Base-by-base conservation (phyloP, 1,139 yeast genomes). In the Debaryomycetaceae sp. region DNA sequence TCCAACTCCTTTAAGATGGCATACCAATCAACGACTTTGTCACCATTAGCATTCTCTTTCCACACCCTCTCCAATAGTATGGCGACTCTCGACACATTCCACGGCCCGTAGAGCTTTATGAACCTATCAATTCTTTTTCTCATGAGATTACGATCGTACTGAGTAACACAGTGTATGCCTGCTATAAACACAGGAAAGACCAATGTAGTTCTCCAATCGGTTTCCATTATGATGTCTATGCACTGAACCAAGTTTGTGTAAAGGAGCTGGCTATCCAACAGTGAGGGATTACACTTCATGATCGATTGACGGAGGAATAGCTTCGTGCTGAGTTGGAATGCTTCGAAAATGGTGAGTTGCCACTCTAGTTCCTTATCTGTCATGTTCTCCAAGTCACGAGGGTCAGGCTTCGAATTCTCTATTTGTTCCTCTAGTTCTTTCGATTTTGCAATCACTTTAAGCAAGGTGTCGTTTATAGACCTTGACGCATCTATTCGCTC, bases 111-210 rank as follows among this genome's bases (percentile, higher is more conserved):
- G 22, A 86, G 66, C 39, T 74, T 68, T 50, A 82, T 79, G 54
- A 81, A 78, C 35, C 69, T 76, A 24, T 78, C 78, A 49, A 86
- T 77, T 47, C 87, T 68, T 20, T 57, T 60, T 41, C 70, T 61
- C 78, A 86, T 83, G 38, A 66, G 59, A 13, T 62, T 62, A 22
- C 88, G 72, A 51, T 81, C 85, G 34, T 56, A 63, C 5, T 65
- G 63, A 1, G 75, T 66, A 6, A 81, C 76, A 54, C 87, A 78
- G 58, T 83, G 84, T 53, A 87, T 77, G 1, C 95, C 93, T 0
- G 90, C 85, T 33, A 87, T 81, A 57, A 87, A 87, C 50, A 85
- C 63, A 0, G 95, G 95, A 61, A 87, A 86, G 38, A 85, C 85
- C 17, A 86, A 63, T 3, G 86, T 80, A 5, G 88, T 83, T 56